Conservation (phyloP, 139 green algal species). For the Coelastrella sp. region DNA sequence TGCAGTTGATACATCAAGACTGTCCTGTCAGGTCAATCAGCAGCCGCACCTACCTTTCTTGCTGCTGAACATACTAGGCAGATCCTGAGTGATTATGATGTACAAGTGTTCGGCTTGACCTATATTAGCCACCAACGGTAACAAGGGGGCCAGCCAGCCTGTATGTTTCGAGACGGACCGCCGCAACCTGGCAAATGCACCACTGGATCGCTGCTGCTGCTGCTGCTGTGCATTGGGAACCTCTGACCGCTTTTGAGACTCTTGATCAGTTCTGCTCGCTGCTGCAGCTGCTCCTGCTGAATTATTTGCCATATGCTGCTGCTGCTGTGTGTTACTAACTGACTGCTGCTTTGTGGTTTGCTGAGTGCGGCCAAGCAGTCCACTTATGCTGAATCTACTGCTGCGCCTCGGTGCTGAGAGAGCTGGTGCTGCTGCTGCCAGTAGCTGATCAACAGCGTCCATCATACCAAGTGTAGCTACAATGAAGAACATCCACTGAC, state of each 20-base stretch:
- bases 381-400: background rate
- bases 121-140: slow-evolving; percentile 27
- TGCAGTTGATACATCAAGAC: too few species aligned
- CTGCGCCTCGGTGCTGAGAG: too few species aligned
- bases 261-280: background rate
- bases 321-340: background rate
- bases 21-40: too few species aligned
- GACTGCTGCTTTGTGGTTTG: background rate
- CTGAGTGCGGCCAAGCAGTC: background rate
- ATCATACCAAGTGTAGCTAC: background rate
- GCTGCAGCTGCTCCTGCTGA: slow-evolving; percentile 5
- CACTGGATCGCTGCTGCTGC: background rate
- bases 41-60: background rate
- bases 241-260: background rate
- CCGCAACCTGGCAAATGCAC: too few species aligned
- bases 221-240: background rate
- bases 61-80: slow-evolving; percentile 37
- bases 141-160: slow-evolving; percentile 11
- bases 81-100: background rate
- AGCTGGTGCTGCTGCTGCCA: slow-evolving; percentile 15
- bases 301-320: background rate
- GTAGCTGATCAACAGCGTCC: background rate
- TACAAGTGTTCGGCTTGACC: slow-evolving; percentile 4
- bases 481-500: slow-evolving; percentile 37
- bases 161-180: background rate